Conservation (phyloP, 768 basidiomycete genomes). For the Tulasnella calospora region DNA sequence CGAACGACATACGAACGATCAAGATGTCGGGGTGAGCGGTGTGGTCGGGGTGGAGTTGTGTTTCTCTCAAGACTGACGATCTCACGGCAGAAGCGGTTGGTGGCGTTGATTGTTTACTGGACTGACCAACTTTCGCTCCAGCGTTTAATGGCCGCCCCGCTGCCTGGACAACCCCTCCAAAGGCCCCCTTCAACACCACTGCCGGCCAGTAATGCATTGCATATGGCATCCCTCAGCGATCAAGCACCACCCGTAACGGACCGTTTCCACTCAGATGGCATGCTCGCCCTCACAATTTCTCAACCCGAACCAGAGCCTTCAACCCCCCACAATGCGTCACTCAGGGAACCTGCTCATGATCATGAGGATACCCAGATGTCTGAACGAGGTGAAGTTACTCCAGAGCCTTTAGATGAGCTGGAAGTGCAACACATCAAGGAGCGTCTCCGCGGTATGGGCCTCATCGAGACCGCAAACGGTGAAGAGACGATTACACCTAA, state of each 20-base stretch:
- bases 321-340: neutral
- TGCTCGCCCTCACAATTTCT: neutral
- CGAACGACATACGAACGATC: neutral
- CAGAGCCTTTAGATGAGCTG: constrained; percentile 42
- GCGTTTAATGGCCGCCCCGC: neutral
- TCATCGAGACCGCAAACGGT: constrained; percentile 30
- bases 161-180: neutral
- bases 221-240: neutral
- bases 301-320: neutral
- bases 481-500: constrained; percentile 25
- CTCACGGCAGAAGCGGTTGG: neutral
- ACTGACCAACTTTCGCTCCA: neutral
- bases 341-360: neutral
- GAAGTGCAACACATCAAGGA: constrained; percentile 50
- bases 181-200: neutral
- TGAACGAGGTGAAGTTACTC: constrained; percentile 28
- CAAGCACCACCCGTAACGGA: neutral
- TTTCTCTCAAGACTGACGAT: neutral
- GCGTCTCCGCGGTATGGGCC: constrained; percentile 45
- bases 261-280: neutral
- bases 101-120: neutral
- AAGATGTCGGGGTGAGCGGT: neutral
- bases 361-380: neutral
- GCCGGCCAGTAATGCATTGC: neutral
- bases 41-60: neutral